Evolutionary conservation across 176 grass and related monocot genomes (phyloP).

Genomic region (Carex parvula): DNA sequence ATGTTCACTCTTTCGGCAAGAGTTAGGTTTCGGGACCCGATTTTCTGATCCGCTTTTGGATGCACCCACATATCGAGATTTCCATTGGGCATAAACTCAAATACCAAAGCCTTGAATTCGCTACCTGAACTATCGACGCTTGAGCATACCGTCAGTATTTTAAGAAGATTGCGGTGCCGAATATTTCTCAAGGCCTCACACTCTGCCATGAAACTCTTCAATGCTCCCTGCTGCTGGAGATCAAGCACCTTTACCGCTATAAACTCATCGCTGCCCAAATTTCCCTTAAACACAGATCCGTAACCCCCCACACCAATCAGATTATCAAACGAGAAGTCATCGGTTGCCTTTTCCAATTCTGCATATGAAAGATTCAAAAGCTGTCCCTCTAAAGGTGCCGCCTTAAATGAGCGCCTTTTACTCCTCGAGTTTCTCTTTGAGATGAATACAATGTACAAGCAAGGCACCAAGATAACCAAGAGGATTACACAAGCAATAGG

Average conservation of each 20-base stretch:
- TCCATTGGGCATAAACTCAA: conserved; percentile 46
- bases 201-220: conserved; percentile 42
- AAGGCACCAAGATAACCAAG: conserved; percentile 21
- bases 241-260: conserved; percentile 49
- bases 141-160: conserved; percentile 46
- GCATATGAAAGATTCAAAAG: conserved; percentile 41
- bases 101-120: conserved; percentile 54
- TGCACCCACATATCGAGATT: conserved; percentile 55
- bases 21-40: conserved; percentile 19
- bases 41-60: background rate
- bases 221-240: conserved; percentile 29
- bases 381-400: background rate
- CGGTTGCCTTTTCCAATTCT: conserved; percentile 39
- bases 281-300: conserved; percentile 47
- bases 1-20: conserved; percentile 36
- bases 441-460: background rate
- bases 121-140: conserved; percentile 33
- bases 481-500: background rate
- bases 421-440: background rate
- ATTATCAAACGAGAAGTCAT: conserved; percentile 36
- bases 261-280: background rate
- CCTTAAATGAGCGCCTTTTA: background rate
- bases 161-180: conserved; percentile 47
- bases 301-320: conserved; percentile 42
- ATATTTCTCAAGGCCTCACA: conserved; percentile 41